Percentiles rank a stretch among this genome's conserved stretches.
These are phyloP conservation scores for Trichophyton benhamiae DNA, from an alignment of 2,329 filamentous ascomycete species.

Conservation along the genomic window DNA sequence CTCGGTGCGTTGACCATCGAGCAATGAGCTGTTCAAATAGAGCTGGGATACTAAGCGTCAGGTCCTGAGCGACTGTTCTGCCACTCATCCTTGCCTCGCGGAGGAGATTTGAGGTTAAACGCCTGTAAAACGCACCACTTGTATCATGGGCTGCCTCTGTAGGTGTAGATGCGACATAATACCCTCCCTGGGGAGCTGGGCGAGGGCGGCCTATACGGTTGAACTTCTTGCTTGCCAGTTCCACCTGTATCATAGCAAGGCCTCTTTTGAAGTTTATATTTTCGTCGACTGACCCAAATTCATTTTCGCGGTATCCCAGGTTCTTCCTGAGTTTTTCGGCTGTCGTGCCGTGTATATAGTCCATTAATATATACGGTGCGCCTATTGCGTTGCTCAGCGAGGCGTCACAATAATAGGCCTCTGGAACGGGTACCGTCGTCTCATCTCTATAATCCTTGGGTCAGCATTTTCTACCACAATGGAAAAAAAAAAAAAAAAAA, in stretches of 20 bases:
- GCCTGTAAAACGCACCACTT: not conserved
- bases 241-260: conserved; percentile 7
- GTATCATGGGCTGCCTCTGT: not conserved
- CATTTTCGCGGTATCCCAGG: not conserved
- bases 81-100: not conserved
- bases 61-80: not conserved
- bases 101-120: not conserved
- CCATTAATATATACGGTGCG: conserved; percentile 7
- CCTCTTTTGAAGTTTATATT: conserved; percentile 3
- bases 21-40: not conserved
- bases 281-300: not conserved
- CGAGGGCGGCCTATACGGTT: conserved; percentile 2
- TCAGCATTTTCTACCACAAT: not conserved
- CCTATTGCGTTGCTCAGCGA: conserved; percentile 3
- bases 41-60: conserved; percentile 6
- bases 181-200: not conserved
- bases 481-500: not conserved
- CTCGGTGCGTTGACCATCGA: not conserved
- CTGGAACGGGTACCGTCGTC: conserved; percentile 7
- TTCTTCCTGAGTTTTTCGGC: not conserved
- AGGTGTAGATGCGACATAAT: too few species aligned
- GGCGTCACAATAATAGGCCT: conserved; percentile 2
- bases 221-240: conserved; percentile 7
- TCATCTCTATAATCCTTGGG: not conserved
- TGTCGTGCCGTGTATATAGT: conserved; percentile 8